Base-by-base conservation (phyloP, 2,329 filamentous ascomycete genomes). In the Biscogniauxia marginata region DNA sequence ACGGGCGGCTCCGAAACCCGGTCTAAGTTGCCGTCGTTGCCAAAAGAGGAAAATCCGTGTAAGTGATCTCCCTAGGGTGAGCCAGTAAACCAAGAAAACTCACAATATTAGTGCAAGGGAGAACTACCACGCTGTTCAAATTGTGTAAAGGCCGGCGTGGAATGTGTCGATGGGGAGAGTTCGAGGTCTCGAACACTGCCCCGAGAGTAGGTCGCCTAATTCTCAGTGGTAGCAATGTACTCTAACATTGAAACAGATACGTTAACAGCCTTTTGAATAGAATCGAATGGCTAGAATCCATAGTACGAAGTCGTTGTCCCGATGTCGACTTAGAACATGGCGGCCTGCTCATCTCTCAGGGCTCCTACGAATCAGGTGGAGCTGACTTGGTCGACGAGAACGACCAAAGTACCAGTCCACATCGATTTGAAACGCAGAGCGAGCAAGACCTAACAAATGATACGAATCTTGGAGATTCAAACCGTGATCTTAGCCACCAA, bases 1-100 rank as follows among this genome's bases (percentile, higher is more conserved):
- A n/a, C 56, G 50, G 56, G 54, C 30, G 46, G 20, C 45, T 16
- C 53, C 49, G 47, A 54, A 46, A 22, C 47, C 52, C 7, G 54
- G 57, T 11, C 44, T 58, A 39, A 59, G 56, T 21, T 61, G 59
- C 18, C 56, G 54, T 25, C 56, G 57, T n/a, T 82, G 79, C 54
- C 79, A 82, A 57, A 70, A 76, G 45, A 72, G 79, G 22, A 82
- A 82, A 66, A 81, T 81, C 63, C 74, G 74, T 47, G 77, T 77
- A 68, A 21, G 71, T 59, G 7, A 16, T 34, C 25, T 8, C 6
- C 11, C 48, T 11, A 22, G 34, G 21, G 8, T 18, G 1, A n/a
- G 18, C 24, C 45, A 50, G 34, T 19, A 34, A 3, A 24, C 16
- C 7, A n/a, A 5, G 13, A 11, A 3, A 16, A 24, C 13, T 19